phyloP scores from a whole-genome alignment of 2,329 filamentous ascomycete species.

The Madurella fahalii region DNA sequence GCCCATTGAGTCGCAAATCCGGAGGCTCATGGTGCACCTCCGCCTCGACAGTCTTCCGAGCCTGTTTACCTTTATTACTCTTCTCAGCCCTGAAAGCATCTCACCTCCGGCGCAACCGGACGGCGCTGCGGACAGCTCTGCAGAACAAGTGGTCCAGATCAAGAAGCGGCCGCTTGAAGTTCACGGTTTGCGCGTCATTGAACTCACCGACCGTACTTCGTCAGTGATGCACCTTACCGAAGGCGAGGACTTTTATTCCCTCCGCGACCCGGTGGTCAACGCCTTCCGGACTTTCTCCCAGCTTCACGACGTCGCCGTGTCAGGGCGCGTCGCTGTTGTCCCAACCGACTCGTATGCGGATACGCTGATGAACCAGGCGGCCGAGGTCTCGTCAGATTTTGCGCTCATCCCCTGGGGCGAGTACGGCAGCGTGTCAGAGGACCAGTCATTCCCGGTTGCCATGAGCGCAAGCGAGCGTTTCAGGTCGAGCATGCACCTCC shows the following conservation, averaged over 20 bases:
- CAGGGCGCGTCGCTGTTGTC: constrained; percentile 75
- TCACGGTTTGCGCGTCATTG: constrained; percentile 66
- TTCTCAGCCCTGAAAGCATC: constrained; percentile 52
- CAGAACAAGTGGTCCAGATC: constrained; percentile 16
- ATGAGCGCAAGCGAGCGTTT: constrained; percentile 56
- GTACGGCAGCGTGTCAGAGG: constrained; percentile 69
- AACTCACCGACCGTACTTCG: constrained; percentile 87
- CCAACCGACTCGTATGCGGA: constrained; percentile 76
- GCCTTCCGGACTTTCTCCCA: constrained; percentile 86
- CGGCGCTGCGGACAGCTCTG: constrained; percentile 23
- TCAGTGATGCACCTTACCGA: constrained; percentile 93
- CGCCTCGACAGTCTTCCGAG: constrained; percentile 80
- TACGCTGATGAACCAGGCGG: constrained; percentile 66
- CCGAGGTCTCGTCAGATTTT: constrained; percentile 66
- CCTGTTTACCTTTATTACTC: constrained; percentile 74
- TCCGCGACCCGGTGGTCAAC: constrained; percentile 78
- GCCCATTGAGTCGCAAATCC: constrained; percentile 43
- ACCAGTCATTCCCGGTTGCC: constrained; percentile 40
- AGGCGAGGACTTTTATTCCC: constrained; percentile 64
- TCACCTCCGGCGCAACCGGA: constrained; percentile 17
- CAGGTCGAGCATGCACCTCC: constrained; percentile 58
- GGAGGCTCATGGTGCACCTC: constrained; percentile 72
- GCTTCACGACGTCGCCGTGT: constrained; percentile 76
- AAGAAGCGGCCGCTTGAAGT: constrained; percentile 59
- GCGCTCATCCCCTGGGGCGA: constrained; percentile 89